These are phyloP conservation scores for Fusarium pseudocircinatum DNA, from an alignment of 2,329 filamentous ascomycete species.

Conservation along the genomic window DNA sequence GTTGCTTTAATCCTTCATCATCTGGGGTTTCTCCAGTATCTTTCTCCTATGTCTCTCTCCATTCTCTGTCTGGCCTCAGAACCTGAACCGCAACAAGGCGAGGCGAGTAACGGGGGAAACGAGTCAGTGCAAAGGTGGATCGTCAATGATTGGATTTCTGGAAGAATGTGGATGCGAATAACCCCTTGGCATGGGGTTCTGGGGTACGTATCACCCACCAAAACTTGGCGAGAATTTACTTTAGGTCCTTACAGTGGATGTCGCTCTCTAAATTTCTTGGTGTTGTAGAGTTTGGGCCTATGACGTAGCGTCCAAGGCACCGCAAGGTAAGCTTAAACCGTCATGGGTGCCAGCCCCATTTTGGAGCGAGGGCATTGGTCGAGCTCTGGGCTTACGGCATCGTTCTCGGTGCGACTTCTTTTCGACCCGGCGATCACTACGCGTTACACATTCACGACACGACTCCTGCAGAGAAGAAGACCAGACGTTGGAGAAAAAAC, in stretches of 20 bases:
- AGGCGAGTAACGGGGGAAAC: neutral
- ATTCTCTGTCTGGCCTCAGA: neutral
- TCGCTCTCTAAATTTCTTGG: neutral
- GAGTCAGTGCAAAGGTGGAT: conserved; percentile 16
- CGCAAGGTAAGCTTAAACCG: conserved; percentile 42
- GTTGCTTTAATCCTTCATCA: conserved; percentile 23
- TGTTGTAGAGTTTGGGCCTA: conserved; percentile 16
- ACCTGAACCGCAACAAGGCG: conserved; percentile 14
- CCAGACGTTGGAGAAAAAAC: neutral
- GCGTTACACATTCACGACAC: neutral
- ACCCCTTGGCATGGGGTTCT: conserved; percentile 21
- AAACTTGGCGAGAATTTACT: conserved; percentile 15
- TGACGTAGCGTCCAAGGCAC: conserved; percentile 41
- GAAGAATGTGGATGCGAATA: conserved; percentile 17
- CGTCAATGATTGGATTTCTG: conserved; percentile 24
- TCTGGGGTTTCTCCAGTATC: conserved; percentile 27
- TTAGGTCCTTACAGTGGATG: neutral
- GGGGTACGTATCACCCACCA: conserved; percentile 18
- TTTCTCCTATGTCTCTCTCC: neutral
- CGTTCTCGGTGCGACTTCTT: conserved; percentile 34
- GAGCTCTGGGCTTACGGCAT: conserved; percentile 32
- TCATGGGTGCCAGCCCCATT: conserved; percentile 17
- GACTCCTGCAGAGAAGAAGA: too few species aligned
- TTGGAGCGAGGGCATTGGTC: neutral
- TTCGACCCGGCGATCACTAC: conserved; percentile 25